phyloP scores from a whole-genome alignment of 1,139 yeast genomes.

The Blastobotrys capitulatus region DNA sequence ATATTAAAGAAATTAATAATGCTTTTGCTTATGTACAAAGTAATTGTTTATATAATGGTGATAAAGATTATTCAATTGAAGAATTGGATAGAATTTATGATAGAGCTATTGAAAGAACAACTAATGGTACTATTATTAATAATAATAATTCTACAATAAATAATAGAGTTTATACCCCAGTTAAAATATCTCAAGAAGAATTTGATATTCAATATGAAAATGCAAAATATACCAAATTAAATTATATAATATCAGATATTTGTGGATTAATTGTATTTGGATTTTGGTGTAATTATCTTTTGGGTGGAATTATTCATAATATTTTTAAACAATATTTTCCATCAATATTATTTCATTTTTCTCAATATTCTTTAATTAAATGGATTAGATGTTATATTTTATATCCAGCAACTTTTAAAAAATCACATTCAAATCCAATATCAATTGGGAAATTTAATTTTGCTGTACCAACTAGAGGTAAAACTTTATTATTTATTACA shows the following conservation, averaged over 20 bases:
- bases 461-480: slow-evolving; percentile 31
- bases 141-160: neutral
- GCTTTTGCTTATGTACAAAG: slow-evolving; percentile 20
- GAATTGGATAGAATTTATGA: slow-evolving; percentile 16
- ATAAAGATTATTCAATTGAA: slow-evolving; percentile 11
- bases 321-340: slow-evolving; percentile 10
- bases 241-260: slow-evolving; percentile 16
- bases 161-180: slow-evolving; percentile 13
- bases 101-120: slow-evolving; percentile 11
- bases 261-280: slow-evolving; percentile 14
- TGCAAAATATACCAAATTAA: slow-evolving; percentile 20
- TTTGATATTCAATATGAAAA: slow-evolving; percentile 17
- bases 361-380: neutral
- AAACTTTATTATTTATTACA: slow-evolving; percentile 26
- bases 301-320: slow-evolving; percentile 17
- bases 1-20: slow-evolving; percentile 18
- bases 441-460: slow-evolving; percentile 20
- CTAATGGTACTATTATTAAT: slow-evolving; percentile 11
- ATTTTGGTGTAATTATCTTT: slow-evolving; percentile 17
- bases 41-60: slow-evolving; percentile 18
- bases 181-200: slow-evolving; percentile 13
- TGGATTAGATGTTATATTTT: slow-evolving; percentile 27
- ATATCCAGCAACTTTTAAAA: slow-evolving; percentile 31
- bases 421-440: slow-evolving; percentile 28
- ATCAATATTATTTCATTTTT: slow-evolving; percentile 4